Conservation (phyloP, 176 grass and related monocot species). For the Juncus effusus region DNA sequence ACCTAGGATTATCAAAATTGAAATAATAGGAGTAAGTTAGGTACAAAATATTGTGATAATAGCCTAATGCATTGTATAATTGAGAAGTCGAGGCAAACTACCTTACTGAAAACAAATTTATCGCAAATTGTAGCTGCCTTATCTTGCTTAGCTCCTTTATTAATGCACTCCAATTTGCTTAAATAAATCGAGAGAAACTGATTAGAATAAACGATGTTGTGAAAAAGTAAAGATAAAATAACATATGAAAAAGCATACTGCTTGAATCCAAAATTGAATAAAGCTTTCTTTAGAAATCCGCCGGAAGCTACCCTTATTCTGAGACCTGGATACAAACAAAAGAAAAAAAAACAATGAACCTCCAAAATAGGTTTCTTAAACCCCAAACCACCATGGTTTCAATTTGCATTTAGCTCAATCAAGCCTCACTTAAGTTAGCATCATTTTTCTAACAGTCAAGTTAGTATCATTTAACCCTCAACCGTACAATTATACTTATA, state of each 20-base stretch:
- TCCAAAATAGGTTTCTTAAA: no score
- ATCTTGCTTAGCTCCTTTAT: constrained; percentile 66
- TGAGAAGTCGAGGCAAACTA: constrained; percentile 12
- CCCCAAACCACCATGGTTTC: no score
- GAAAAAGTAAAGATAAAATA: constrained; percentile 16
- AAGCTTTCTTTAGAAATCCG: constrained; percentile 63
- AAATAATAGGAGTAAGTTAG: constrained; percentile 25
- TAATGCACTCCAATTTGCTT: constrained; percentile 75
- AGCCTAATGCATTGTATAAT: constrained; percentile 6
- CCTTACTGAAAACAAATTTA: constrained; percentile 94
- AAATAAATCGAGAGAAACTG: constrained; percentile 20
- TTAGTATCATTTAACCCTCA: no score
- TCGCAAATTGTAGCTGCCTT: constrained; percentile 76
- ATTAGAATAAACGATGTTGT: not conserved
- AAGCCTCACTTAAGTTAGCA: no score
- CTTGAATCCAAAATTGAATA: constrained; percentile 83
- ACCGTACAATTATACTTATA: no score
- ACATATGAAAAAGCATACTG: constrained; percentile 46
- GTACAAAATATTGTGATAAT: constrained; percentile 1
- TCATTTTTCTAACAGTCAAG: no score
- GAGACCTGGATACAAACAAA: constrained; percentile 51
- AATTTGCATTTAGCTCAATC: no score
- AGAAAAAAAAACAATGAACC: not conserved
- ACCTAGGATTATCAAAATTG: constrained; percentile 39
- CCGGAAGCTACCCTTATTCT: constrained; percentile 58